phyloP scores from a whole-genome alignment of 2,329 filamentous ascomycete genomes.

The Emmonsia crescens region DNA sequence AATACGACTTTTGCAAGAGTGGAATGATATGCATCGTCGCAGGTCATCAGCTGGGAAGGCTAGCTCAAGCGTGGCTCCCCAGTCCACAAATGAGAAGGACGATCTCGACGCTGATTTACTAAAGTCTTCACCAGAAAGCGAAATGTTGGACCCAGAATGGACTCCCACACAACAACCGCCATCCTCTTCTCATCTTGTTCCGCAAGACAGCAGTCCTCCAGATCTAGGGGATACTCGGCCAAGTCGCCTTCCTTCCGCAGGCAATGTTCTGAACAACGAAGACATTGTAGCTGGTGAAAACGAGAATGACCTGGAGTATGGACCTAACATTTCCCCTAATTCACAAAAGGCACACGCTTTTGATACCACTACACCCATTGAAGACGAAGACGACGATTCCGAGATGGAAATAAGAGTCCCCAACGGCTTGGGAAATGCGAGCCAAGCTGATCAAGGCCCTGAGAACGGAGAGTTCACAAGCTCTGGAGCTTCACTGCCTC shows the following conservation, averaged over 20 bases:
- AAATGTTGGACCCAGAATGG: neutral
- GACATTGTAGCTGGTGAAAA: neutral
- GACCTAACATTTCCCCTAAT: neutral
- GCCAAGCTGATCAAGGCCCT: neutral
- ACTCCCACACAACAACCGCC: neutral
- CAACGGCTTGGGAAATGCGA: neutral
- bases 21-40: slow-evolving; percentile 22
- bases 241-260: neutral
- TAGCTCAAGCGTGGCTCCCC: neutral
- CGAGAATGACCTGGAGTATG: neutral
- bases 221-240: neutral
- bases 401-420: slow-evolving; percentile 3
- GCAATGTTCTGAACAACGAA: neutral
- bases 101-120: neutral
- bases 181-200: slow-evolving; percentile 13
- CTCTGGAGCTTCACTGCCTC: slow-evolving; percentile 1
- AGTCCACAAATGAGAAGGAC: neutral
- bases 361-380: neutral
- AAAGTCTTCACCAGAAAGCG: neutral
- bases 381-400: neutral
- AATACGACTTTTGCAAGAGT: slow-evolving; percentile 23
- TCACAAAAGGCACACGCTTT: neutral
- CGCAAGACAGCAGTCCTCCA: slow-evolving; percentile 22
- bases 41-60: neutral
- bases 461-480: slow-evolving; percentile 2